phyloP scores from a whole-genome alignment of 805 yeast species.

The Kluyveromyces lactis region DNA sequence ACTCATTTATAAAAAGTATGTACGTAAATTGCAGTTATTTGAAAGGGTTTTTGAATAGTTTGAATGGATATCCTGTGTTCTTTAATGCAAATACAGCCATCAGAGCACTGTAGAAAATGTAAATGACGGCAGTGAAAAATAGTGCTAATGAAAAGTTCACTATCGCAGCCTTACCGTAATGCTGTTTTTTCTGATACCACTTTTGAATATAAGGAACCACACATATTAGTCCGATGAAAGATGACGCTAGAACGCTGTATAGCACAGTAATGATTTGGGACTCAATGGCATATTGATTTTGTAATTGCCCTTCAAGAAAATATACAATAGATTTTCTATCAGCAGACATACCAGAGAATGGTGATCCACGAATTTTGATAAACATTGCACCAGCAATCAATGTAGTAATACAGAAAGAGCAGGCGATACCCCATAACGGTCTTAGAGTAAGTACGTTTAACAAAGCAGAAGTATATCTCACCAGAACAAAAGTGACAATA shows the following conservation, averaged over 20 bases:
- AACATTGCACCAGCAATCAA: constrained; percentile 91
- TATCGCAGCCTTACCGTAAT: constrained; percentile 13
- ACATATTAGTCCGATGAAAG: constrained; percentile 49
- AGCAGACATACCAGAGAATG: constrained; percentile 36
- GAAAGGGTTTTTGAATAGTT: constrained; percentile 35
- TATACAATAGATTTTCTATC: constrained; percentile 38
- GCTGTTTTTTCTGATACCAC: constrained; percentile 28
- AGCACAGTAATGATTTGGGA: constrained; percentile 75
- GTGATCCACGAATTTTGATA: constrained; percentile 72
- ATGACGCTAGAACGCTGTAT: constrained; percentile 60
- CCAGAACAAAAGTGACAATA: constrained; percentile 26
- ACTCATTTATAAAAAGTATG: no score
- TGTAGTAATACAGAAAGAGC: constrained; percentile 56
- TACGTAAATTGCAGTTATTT: constrained; percentile 3
- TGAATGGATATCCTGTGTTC: constrained; percentile 70
- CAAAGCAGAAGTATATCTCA: constrained; percentile 31
- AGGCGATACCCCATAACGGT: constrained; percentile 58
- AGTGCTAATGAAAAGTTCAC: constrained; percentile 43
- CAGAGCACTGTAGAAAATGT: constrained; percentile 54
- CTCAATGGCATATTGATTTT: constrained; percentile 76
- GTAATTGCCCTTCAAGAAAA: constrained; percentile 55
- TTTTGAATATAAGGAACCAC: constrained; percentile 38
- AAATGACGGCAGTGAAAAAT: constrained; percentile 36
- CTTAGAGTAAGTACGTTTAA: constrained; percentile 38
- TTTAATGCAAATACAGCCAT: constrained; percentile 62